Conservation (phyloP, 208 protist genomes). For the Leishmania martiniquensis region DNA sequence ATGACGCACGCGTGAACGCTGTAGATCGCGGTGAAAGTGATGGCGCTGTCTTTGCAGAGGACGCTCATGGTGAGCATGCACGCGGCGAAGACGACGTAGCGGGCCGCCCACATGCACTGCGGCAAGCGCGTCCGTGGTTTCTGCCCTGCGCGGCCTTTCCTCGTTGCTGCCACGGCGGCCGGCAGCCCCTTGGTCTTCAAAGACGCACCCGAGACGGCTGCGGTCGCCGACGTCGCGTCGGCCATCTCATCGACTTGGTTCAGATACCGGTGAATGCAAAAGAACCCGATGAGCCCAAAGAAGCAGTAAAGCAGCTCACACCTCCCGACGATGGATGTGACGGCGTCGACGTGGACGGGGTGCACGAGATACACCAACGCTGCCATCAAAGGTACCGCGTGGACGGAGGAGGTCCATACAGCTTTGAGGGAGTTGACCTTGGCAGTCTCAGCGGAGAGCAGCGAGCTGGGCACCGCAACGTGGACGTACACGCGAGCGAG, state of each 20-base stretch:
- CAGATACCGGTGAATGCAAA: conserved; percentile 38
- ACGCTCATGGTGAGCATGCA: conserved; percentile 26
- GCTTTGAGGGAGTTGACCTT: conserved; percentile 2
- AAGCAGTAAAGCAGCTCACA: conserved; percentile 76
- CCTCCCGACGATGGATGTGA: conserved; percentile 82
- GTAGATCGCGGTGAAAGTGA: conserved; percentile 70
- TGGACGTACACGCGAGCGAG: conserved; percentile 45
- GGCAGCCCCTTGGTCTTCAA: neutral
- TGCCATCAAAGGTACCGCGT: conserved; percentile 38
- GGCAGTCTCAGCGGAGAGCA: neutral
- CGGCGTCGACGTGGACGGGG: conserved; percentile 89
- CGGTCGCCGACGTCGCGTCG: neutral
- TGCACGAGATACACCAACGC: conserved; percentile 76
- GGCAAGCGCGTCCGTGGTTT: neutral
- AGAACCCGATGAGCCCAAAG: conserved; percentile 60
- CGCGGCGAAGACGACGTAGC: conserved; percentile 42
- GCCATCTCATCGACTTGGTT: conserved; percentile 10
- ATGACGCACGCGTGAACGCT: conserved; percentile 52
- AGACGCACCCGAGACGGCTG: neutral
- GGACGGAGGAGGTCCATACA: conserved; percentile 16
- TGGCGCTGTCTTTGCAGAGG: conserved; percentile 79
- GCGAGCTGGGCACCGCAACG: neutral
- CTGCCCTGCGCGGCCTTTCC: neutral
- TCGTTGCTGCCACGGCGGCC: too few relatives aligned
- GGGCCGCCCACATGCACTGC: conserved; percentile 20